Base-by-base conservation (phyloP, 2,329 filamentous ascomycete species). In the Aureobasidium sp. region DNA sequence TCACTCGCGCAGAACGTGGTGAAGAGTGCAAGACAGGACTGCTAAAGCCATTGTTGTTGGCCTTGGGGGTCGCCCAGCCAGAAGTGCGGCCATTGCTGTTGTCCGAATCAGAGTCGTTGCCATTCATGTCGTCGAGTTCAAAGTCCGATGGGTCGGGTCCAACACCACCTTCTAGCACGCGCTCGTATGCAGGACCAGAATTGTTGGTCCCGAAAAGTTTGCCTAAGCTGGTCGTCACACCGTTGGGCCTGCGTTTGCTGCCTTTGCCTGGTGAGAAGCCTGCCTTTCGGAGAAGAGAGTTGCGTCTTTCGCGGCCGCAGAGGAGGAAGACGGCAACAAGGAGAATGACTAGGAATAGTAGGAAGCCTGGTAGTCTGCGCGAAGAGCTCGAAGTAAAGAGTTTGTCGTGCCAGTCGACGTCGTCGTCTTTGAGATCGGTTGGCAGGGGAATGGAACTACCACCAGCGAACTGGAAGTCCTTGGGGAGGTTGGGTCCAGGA, bases 401-500 rank as follows among this genome's bases (percentile, higher is more conserved):
- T 33, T 77, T 75, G 67, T 84, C 81, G 66, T 84, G 82, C 77
- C 78, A 77, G 81, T 80, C 68, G 66, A 75, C 78, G 67, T 69
- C 78, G 67, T 70, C 70, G 14, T 66, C 70, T 8, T 77, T 76
- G 15, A 74, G 62, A 70, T 70, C 64, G 65, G 66, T 74, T 65
- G 60, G 74, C 69, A 67, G 75, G 67, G 63, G 63, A 0, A 72
- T 67, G 60, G 85, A 87, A 11, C 68, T 69, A 56, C 77, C 78
- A 24, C 88, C 88, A 0, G 92, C 90, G 68, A 86, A 86, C 73
- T 96, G 90, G 72, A 97, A 99, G 71, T 97, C 91, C 4, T 79
- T 62, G 7, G 72, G 72, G 6, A 73, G 63, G 14, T 65, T 61
- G 6, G 58, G 53, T 39, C 70, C 70, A 0, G 90, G 87, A 3